phyloP scores from a whole-genome alignment of 768 basidiomycete species.

The Serendipita vermifera region DNA sequence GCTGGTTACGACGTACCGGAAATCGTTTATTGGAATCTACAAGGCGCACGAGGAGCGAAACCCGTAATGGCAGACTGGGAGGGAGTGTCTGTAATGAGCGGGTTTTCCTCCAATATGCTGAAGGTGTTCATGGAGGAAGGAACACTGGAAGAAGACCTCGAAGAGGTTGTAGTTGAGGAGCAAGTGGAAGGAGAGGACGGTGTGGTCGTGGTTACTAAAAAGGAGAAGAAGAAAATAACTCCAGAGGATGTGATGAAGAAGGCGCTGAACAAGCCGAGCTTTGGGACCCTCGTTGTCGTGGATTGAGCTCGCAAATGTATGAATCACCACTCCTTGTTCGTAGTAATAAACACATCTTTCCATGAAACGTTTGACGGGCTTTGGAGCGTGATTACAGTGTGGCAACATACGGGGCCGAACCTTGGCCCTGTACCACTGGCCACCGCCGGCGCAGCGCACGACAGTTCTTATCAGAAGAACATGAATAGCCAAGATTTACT shows the following conservation, averaged over 20 bases:
- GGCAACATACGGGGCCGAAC: too few relatives aligned
- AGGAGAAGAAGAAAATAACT: slow-evolving; percentile 28
- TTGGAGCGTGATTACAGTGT: too few relatives aligned
- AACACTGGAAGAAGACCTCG: slow-evolving; percentile 24
- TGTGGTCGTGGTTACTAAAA: slow-evolving; percentile 25
- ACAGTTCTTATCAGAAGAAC: too few relatives aligned
- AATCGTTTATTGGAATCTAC: slow-evolving; percentile 61
- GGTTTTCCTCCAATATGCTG: slow-evolving; percentile 54
- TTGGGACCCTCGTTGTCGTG: slow-evolving; percentile 42
- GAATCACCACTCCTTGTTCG: too few relatives aligned
- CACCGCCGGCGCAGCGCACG: too few relatives aligned
- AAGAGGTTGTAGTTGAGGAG: slow-evolving; percentile 18
- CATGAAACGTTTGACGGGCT: too few relatives aligned
- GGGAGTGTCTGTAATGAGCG: slow-evolving; percentile 58
- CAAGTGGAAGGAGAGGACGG: slow-evolving; percentile 27
- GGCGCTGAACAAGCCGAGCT: slow-evolving; percentile 28
- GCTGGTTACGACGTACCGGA: slow-evolving; percentile 63
- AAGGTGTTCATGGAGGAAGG: slow-evolving; percentile 56
- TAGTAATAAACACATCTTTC: too few relatives aligned
- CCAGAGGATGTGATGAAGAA: slow-evolving; percentile 23
- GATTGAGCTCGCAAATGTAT: too few relatives aligned
- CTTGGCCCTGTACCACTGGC: too few relatives aligned
- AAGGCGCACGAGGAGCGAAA: slow-evolving; percentile 22
- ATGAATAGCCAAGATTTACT: too few relatives aligned
- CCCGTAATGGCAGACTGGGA: slow-evolving; percentile 40